These are phyloP conservation scores for Cylindrotheca fusiformis DNA, from an alignment of 108 stramenopile genomes.

Conservation along the genomic window DNA sequence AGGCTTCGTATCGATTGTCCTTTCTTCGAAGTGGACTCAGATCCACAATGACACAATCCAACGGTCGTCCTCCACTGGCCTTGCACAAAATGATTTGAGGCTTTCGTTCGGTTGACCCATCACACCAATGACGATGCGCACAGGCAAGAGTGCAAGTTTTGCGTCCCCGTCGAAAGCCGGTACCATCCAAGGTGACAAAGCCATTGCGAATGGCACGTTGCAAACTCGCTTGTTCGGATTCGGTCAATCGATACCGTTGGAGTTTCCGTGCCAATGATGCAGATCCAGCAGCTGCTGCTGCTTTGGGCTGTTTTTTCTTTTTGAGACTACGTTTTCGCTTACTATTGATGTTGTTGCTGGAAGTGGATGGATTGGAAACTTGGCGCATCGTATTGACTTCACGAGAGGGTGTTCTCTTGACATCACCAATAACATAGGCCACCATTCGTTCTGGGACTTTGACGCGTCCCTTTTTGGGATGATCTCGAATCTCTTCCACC, in stretches of 20 bases:
- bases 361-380: background rate
- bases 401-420: conserved; percentile 26
- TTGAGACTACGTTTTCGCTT: background rate
- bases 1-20: background rate
- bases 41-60: conserved; percentile 36
- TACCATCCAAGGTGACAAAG: conserved; percentile 43
- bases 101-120: conserved; percentile 14
- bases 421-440: conserved; percentile 52
- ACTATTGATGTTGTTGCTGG: background rate
- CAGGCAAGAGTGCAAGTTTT: conserved; percentile 40
- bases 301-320: background rate
- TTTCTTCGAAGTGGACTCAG: conserved; percentile 24
- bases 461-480: conserved; percentile 63
- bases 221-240: conserved; percentile 23
- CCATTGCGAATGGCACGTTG: conserved; percentile 16
- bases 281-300: background rate
- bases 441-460: conserved; percentile 75
- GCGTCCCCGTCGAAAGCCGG: conserved; percentile 46
- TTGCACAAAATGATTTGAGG: conserved; percentile 40
- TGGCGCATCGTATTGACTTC: conserved; percentile 2
- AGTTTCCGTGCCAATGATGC: conserved; percentile 1
- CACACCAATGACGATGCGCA: conserved; percentile 54
- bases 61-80: conserved; percentile 20
- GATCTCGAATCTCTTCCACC: conserved; percentile 73
- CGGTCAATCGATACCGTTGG: conserved; percentile 8